Evolutionary conservation across 805 yeast genomes (phyloP).

Genomic region (Kluyveromyces dobzhanskii): DNA sequence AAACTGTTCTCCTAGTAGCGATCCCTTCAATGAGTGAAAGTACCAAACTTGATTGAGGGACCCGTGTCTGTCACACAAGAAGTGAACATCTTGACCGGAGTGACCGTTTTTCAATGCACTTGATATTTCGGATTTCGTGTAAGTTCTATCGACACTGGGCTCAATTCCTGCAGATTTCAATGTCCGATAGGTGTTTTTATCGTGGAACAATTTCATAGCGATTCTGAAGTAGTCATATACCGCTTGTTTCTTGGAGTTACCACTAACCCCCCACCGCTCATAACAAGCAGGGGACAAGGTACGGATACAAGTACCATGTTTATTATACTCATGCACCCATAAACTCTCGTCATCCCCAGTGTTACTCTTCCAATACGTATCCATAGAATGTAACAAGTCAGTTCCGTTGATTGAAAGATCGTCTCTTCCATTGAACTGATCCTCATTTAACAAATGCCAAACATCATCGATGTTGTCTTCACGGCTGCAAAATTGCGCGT

Average conservation of each 20-base stretch:
- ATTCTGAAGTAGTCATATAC: constrained; percentile 66
- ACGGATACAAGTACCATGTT: constrained; percentile 88
- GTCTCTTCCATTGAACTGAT: constrained; percentile 14
- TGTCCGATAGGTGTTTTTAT: constrained; percentile 60
- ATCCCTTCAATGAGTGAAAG: constrained; percentile 65
- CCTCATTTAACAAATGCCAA: constrained; percentile 33
- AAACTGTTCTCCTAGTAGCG: constrained; percentile 58
- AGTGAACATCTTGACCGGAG: constrained; percentile 45
- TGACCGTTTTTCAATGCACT: constrained; percentile 43
- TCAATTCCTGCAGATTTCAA: constrained; percentile 59
- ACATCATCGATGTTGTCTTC: constrained; percentile 47
- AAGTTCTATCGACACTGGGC: constrained; percentile 53
- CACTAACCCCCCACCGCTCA: constrained; percentile 24
- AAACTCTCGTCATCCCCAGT: constrained; percentile 58
- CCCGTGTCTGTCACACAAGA: constrained; percentile 48
- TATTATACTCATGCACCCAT: constrained; percentile 91
- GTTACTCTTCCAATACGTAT: constrained; percentile 61
- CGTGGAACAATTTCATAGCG: constrained; percentile 47
- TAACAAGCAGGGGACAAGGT: constrained; percentile 74
- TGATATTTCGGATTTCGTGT: constrained; percentile 47
- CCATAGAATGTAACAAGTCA: constrained; percentile 51
- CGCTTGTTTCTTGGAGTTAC: constrained; percentile 20
- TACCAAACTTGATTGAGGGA: constrained; percentile 58
- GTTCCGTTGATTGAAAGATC: constrained; percentile 34
- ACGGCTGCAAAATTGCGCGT: constrained; percentile 68